A percentile compares a stretch with the other conserved stretches of the same genome.
phyloP scores from a whole-genome alignment of 169 alveolate species.

The Plasmodium vivax region DNA sequence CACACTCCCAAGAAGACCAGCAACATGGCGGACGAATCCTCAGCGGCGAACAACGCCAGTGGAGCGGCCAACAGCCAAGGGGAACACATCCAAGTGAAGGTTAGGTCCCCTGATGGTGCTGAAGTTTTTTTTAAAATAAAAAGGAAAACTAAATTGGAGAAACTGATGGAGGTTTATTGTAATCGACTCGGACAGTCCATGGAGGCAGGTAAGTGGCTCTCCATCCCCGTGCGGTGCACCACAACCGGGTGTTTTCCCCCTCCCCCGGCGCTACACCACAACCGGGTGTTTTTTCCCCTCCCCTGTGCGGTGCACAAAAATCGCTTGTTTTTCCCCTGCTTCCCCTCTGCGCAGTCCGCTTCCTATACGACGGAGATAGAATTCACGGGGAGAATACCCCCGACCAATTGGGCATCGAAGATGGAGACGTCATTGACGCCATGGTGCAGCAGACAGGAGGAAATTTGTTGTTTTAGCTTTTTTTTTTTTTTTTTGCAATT shows the following conservation, averaged over 20 bases:
- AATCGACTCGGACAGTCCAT: constrained; percentile 94
- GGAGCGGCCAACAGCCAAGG: constrained; percentile 30
- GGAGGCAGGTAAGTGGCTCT: constrained; percentile 82
- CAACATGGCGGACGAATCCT: constrained; percentile 31
- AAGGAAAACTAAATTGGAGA: constrained; percentile 94
- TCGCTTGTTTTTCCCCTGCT: constrained; percentile 9
- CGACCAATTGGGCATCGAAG: constrained; percentile 94
- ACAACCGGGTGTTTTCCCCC: no score
- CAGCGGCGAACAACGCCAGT: constrained; percentile 31
- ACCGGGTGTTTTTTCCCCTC: no score
- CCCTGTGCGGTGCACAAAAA: neutral
- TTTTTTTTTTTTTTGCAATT: neutral
- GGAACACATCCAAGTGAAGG: constrained; percentile 87
- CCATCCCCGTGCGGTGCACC: no score
- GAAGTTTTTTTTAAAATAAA: constrained; percentile 96
- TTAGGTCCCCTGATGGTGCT: constrained; percentile 94
- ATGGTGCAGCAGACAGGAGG: constrained; percentile 99
- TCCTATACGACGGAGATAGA: constrained; percentile 98
- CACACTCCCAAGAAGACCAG: neutral
- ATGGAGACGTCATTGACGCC: constrained; percentile 98
- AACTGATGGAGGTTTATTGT: constrained; percentile 98
- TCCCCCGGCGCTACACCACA: no score
- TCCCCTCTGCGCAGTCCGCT: constrained; percentile 90
- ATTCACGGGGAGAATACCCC: constrained; percentile 96
- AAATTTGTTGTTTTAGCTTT: neutral